Evolutionary conservation across 192 early-diverging fungal genomes (phyloP).

Genomic region (Podila epicladia): DNA sequence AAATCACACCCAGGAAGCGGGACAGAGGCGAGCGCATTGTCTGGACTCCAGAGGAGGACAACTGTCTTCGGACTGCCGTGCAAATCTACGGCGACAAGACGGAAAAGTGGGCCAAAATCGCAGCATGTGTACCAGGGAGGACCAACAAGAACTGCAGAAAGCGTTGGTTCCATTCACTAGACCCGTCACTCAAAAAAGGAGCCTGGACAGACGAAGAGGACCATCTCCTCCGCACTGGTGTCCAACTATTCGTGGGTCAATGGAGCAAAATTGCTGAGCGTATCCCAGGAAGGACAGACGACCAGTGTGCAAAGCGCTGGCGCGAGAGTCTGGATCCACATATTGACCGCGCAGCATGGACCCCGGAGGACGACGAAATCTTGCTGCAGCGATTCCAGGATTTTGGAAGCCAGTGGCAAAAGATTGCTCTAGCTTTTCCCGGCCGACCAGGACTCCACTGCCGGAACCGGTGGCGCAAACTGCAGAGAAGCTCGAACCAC

Average conservation of each 20-base stretch:
- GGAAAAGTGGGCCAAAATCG: conserved; percentile 83
- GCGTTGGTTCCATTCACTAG: conserved; percentile 84
- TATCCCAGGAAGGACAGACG: conserved; percentile 84
- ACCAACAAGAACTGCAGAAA: conserved; percentile 88
- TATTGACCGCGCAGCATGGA: conserved; percentile 79
- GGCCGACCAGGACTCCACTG: conserved; percentile 82
- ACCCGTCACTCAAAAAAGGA: conserved; percentile 78
- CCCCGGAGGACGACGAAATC: conserved; percentile 69
- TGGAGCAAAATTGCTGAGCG: conserved; percentile 86
- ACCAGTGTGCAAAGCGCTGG: conserved; percentile 93
- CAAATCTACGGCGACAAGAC: conserved; percentile 76
- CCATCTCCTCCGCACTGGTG: conserved; percentile 72
- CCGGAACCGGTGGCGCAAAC: conserved; percentile 82
- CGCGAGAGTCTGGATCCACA: conserved; percentile 86
- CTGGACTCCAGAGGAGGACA: conserved; percentile 88
- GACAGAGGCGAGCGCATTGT: conserved; percentile 48
- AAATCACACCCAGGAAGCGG: conserved; percentile 26
- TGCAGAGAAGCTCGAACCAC: conserved; percentile 65
- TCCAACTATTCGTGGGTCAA: conserved; percentile 73
- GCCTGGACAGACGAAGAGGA: conserved; percentile 88
- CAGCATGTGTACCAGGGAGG: conserved; percentile 76
- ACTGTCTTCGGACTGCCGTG: conserved; percentile 76
- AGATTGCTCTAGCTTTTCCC: conserved; percentile 77
- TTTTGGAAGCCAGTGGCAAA: conserved; percentile 82
- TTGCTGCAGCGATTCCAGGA: conserved; percentile 70